Percentiles rank a stretch among this genome's conserved stretches.
These are phyloP conservation scores for Simplicillium sp. DNA, from an alignment of 2,329 filamentous ascomycete genomes.

Conservation along the genomic window DNA sequence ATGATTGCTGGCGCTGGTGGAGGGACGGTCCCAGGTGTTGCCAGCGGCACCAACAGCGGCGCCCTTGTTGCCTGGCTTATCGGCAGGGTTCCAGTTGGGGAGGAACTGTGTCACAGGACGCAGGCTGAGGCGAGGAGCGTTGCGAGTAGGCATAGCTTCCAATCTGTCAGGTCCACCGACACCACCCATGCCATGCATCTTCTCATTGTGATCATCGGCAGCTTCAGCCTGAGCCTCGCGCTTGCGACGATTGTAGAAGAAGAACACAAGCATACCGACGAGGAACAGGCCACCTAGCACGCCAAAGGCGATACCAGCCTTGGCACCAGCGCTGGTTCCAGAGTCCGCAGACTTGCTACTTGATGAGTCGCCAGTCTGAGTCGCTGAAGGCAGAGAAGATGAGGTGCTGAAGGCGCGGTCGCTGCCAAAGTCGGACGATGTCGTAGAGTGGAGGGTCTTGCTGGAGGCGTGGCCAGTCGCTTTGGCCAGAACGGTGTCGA, in stretches of 20 bases:
- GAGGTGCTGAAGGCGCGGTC: constrained; percentile 3
- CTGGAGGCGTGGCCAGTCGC: constrained; percentile 14
- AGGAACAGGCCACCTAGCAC: constrained; percentile 61
- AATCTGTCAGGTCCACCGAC: constrained; percentile 19
- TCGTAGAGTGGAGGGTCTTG: neutral
- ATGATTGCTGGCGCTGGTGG: constrained; percentile 36
- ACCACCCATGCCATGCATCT: constrained; percentile 28
- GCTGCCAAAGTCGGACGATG: constrained; percentile 7
- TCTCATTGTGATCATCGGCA: constrained; percentile 51
- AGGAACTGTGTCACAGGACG: constrained; percentile 79
- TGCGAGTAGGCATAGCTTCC: constrained; percentile 8
- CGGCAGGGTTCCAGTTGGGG: constrained; percentile 46
- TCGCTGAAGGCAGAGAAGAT: neutral
- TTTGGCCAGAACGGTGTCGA: constrained; percentile 19
- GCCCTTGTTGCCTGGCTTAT: constrained; percentile 41
- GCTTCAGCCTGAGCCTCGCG: constrained; percentile 49
- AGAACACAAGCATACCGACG: constrained; percentile 58
- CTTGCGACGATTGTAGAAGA: constrained; percentile 61
- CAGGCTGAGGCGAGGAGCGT: constrained; percentile 74
- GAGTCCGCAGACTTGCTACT: neutral
- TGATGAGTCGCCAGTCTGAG: neutral
- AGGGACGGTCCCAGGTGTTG: constrained; percentile 38
- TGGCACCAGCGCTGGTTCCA: constrained; percentile 32
- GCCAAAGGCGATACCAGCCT: constrained; percentile 80
- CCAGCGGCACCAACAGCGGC: constrained; percentile 28